These are phyloP conservation scores for Paraurostyla sp. DNA, from an alignment of 73 alveolate genomes.

Conservation along the genomic window DNA sequence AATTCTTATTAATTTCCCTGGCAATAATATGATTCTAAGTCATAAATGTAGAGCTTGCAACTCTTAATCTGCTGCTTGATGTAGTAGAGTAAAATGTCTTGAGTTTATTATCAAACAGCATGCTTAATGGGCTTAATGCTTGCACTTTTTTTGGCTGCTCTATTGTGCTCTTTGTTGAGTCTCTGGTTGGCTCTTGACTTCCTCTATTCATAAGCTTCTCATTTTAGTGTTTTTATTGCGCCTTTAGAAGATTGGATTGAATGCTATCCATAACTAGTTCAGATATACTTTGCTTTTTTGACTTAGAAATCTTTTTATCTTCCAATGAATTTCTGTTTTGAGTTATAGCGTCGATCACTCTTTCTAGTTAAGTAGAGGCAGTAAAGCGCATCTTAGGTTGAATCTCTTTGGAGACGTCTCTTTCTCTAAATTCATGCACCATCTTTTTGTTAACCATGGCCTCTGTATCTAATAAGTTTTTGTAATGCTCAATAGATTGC, in stretches of 20 bases:
- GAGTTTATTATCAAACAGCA: neutral
- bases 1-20: constrained; percentile 20
- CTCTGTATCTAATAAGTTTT: constrained; percentile 20
- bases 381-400: constrained; percentile 51
- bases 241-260: neutral
- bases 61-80: constrained; percentile 31
- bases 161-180: neutral
- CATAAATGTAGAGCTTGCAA: neutral
- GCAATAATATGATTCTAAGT: constrained; percentile 25
- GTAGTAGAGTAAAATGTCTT: constrained; percentile 28
- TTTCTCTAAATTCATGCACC: constrained; percentile 48
- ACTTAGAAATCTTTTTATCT: neutral
- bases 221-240: constrained; percentile 24
- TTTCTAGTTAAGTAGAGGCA: constrained; percentile 31
- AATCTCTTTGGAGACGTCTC: constrained; percentile 49
- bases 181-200: constrained; percentile 25
- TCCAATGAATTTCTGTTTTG: constrained; percentile 39
- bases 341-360: constrained; percentile 39
- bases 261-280: neutral
- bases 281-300: neutral
- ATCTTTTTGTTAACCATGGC: constrained; percentile 25
- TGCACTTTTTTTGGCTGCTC: neutral
- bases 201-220: constrained; percentile 1
- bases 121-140: neutral
- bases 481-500: constrained; percentile 49